Evolutionary conservation across 805 yeast genomes (phyloP).

Genomic region (Yarrowia alimentaria): DNA sequence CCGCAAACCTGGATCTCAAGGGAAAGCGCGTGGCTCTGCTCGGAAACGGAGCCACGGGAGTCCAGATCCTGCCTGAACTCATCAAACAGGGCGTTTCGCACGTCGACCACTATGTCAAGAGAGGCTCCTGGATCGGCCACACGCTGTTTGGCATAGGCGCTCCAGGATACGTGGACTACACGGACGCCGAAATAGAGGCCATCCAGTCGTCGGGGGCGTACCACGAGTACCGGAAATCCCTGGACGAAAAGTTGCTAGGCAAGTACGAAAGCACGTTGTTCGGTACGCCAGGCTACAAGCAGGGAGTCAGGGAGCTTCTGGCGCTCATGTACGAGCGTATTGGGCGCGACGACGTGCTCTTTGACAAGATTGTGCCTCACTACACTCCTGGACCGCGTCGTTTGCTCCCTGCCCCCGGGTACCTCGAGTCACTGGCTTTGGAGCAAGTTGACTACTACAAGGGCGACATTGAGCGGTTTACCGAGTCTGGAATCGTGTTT

Average conservation of each 20-base stretch:
- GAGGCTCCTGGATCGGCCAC: conserved; percentile 22
- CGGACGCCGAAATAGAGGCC: conserved; percentile 28
- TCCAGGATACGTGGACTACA: conserved; percentile 30
- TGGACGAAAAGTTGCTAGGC: conserved; percentile 29
- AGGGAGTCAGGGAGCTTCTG: conserved; percentile 27
- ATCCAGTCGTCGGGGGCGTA: conserved; percentile 31
- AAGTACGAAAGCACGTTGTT: conserved; percentile 19
- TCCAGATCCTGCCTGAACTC: conserved; percentile 36
- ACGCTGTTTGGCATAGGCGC: conserved; percentile 31
- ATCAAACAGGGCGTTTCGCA: conserved; percentile 30
- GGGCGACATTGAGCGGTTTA: conserved; percentile 28
- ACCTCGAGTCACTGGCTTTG: conserved; percentile 30
- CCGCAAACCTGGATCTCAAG: conserved; percentile 33
- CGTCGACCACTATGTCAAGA: conserved; percentile 12
- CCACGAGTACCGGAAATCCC: conserved; percentile 32
- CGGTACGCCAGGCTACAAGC: conserved; percentile 18
- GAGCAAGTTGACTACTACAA: conserved; percentile 29
- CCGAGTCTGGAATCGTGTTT: conserved; percentile 30
- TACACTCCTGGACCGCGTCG: conserved; percentile 30
- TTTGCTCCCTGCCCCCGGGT: conserved; percentile 30
- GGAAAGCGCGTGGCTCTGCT: conserved; percentile 39
- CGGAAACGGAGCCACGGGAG: conserved; percentile 42
- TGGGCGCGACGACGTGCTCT: conserved; percentile 26
- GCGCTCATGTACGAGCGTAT: conserved; percentile 27
- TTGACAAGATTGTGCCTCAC: conserved; percentile 32